Base-by-base conservation (phyloP, 768 basidiomycete genomes). In the Solioccasus polychromus region DNA sequence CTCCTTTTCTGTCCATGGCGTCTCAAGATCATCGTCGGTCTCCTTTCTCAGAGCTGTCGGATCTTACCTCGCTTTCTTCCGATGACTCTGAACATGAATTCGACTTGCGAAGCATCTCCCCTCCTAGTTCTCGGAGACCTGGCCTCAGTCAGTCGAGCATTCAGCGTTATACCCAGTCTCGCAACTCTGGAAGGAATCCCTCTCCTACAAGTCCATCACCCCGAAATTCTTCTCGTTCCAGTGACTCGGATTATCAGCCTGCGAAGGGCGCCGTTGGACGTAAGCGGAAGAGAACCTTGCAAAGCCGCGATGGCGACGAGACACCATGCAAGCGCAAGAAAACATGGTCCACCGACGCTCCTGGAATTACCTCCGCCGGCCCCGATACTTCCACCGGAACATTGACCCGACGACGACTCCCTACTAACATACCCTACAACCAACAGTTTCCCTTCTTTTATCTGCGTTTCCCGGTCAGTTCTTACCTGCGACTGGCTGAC, bases 401-500 rank as follows among this genome's bases (percentile, higher is more conserved):
- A 8, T 42, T 44, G 8, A 47, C 43, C 10, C 68, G 54, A 17
- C 77, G 88, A 44, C 72, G 69, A 8, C 74, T 89, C 42, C 82
- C 83, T 3, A 47, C 67, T 8, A 35, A 62, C 35, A 53, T 87
- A 42, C 67, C 74, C 32, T 68, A 76, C 38, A 70, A 77, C 19
- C 48, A 68, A 2, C 63, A 68, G 24, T 88, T 82, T 55, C 65
- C 80, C 31, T 73, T 82, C 17, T 77, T 87, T 50, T 91, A 91
- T 61, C 68, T 83, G 44, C 77, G 80, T 8, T 91, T 86, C 58
- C 83, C 85, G 5, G 71, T 74, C 43, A 83, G 81, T 52, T 75
- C 81, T 5, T 81, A 75, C 50, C 70, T 77, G 32, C 69, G 73
- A 19, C 54, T 63, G 22, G 57, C 68, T 15, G 68, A 70, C 28